A percentile compares a stretch with the other conserved stretches of the same genome.
These are phyloP conservation scores for Fistulinella cinereoalba DNA, from an alignment of 1,284 basidiomycete genomes.

Conservation along the genomic window DNA sequence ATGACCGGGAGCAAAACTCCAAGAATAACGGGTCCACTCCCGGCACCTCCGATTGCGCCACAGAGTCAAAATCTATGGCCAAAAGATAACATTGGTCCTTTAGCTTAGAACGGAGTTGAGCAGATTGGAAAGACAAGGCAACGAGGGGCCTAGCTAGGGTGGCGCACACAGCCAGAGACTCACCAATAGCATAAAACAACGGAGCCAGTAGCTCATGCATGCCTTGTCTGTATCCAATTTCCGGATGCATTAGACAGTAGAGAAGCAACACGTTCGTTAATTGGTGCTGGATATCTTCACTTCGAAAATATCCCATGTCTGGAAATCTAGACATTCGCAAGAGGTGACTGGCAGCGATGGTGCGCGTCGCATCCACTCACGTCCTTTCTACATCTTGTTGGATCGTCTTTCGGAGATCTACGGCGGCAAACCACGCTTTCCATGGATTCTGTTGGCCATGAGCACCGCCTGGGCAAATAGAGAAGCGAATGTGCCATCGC, in stretches of 20 bases:
- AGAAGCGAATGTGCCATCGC: conserved; percentile 16
- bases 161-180: conserved; percentile 15
- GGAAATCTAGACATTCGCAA: conserved; percentile 62
- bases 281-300: conserved; percentile 68
- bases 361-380: conserved; percentile 41
- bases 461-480: conserved; percentile 1
- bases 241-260: conserved; percentile 70
- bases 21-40: conserved; percentile 38
- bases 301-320: conserved; percentile 84
- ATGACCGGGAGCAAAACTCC: conserved; percentile 64
- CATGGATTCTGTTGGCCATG: conserved; percentile 72
- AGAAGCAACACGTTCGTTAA: conserved; percentile 85
- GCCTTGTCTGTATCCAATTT: conserved; percentile 89
- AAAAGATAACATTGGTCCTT: conserved; percentile 27
- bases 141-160: conserved; percentile 6
- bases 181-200: conserved; percentile 67
- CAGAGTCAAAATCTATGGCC: conserved; percentile 68
- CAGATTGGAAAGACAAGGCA: conserved; percentile 8
- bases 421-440: conserved; percentile 86
- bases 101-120: conserved; percentile 26
- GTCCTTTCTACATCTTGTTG: conserved; percentile 91
- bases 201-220: conserved; percentile 95
- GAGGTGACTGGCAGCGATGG: conserved; percentile 2
- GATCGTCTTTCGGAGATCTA: conserved; percentile 85
- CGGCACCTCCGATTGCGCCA: conserved; percentile 37